Conservation (phyloP, 2,329 filamentous ascomycete species). For the Rachicladosporium sp. region DNA sequence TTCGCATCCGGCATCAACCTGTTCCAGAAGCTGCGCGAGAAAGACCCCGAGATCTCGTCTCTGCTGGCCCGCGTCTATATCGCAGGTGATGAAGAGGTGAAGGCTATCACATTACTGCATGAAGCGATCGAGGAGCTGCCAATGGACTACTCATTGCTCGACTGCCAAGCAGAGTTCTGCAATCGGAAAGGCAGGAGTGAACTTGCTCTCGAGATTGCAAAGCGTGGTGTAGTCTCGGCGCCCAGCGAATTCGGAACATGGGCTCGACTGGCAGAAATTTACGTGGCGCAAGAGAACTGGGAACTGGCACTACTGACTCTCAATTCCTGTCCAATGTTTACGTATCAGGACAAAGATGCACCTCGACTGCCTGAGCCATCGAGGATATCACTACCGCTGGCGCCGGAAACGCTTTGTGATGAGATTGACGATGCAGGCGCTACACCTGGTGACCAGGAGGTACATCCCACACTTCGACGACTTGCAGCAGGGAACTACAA, state of each 20-base stretch:
- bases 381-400: slow-evolving; percentile 72
- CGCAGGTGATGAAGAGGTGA: slow-evolving; percentile 94
- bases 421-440: slow-evolving; percentile 86
- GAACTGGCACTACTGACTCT: slow-evolving; percentile 87
- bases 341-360: slow-evolving; percentile 95
- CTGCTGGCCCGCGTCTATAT: slow-evolving; percentile 82
- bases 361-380: slow-evolving; percentile 88
- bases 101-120: slow-evolving; percentile 77
- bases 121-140: slow-evolving; percentile 81
- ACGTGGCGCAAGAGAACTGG: slow-evolving; percentile 90
- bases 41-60: slow-evolving; percentile 89
- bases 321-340: slow-evolving; percentile 99
- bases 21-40: slow-evolving; percentile 85
- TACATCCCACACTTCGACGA: slow-evolving; percentile 75
- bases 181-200: slow-evolving; percentile 76
- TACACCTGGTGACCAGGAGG: slow-evolving; percentile 66
- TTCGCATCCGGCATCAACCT: slow-evolving; percentile 94
- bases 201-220: slow-evolving; percentile 84
- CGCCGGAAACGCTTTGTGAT: slow-evolving; percentile 80
- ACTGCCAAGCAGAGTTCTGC: slow-evolving; percentile 86
- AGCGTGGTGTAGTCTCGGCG: slow-evolving; percentile 85
- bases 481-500: slow-evolving; percentile 82
- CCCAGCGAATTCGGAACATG: slow-evolving; percentile 96
- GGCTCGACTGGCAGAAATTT: slow-evolving; percentile 86
- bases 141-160: slow-evolving; percentile 95